These are phyloP conservation scores for Penicillium argentinense DNA, from an alignment of 495 filamentous ascomycete species.

Conservation along the genomic window DNA sequence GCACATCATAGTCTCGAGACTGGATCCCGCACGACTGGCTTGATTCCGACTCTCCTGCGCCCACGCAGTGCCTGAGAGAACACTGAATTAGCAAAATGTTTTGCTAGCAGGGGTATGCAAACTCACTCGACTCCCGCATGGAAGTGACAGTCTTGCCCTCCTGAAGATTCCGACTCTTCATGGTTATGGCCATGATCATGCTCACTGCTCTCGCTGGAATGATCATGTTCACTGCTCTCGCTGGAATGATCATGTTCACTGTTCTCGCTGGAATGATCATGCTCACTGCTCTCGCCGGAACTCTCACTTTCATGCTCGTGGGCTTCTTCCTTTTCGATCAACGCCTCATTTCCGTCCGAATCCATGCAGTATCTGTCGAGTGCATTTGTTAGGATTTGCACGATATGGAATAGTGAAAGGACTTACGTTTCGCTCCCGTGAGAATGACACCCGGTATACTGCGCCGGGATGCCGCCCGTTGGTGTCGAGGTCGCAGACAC, in stretches of 20 bases:
- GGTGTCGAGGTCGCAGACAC: constrained; percentile 39
- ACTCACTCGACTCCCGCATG: constrained; percentile 65
- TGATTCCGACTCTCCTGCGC: constrained; percentile 34
- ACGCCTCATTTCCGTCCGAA: constrained; percentile 47
- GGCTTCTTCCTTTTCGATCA: constrained; percentile 32
- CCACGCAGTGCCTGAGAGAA: constrained; percentile 47
- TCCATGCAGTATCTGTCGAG: constrained; percentile 46
- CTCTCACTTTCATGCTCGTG: constrained; percentile 3
- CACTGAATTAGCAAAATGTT: constrained; percentile 6
- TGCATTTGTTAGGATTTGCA: background rate
- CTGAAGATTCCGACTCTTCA: constrained; percentile 13
- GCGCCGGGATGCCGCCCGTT: constrained; percentile 42
- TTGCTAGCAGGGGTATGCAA: background rate
- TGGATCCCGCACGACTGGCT: constrained; percentile 38
- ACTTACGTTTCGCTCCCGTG: constrained; percentile 49
- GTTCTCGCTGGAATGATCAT: too few species aligned
- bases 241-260: too few species aligned
- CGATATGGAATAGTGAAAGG: background rate
- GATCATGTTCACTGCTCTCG: too few species aligned
- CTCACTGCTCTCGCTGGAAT: too few species aligned
- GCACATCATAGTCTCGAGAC: constrained; percentile 57
- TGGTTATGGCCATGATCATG: too few species aligned
- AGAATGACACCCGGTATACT: constrained; percentile 53
- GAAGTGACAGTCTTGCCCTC: constrained; percentile 54
- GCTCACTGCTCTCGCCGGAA: constrained; percentile 6